Conservation (phyloP, 176 grass and related monocot species). For the Avena sativa region DNA sequence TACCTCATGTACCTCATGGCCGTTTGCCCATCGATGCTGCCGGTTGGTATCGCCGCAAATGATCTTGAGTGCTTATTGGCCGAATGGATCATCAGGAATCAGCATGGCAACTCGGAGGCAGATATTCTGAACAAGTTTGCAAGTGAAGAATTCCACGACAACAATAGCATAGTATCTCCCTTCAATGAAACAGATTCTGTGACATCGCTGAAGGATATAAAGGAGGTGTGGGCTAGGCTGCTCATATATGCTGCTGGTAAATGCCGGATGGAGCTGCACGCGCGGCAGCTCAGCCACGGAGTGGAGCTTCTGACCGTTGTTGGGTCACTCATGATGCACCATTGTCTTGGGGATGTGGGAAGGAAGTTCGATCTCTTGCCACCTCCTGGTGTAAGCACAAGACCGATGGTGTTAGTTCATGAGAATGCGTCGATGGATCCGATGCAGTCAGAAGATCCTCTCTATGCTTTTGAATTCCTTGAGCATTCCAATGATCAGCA, state of each 20-base stretch:
- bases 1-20: not conserved
- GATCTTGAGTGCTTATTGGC: not conserved
- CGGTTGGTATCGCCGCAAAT: not conserved
- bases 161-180: too few relatives aligned
- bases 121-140: not conserved
- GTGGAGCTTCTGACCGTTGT: not conserved
- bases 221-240: not conserved
- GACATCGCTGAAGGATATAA: not conserved
- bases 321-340: not conserved
- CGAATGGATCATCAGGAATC: not conserved
- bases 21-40: not conserved
- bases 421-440: too few relatives aligned
- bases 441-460: not conserved
- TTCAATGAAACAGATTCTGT: too few relatives aligned
- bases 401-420: too few relatives aligned
- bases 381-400: too few relatives aligned
- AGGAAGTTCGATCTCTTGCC: not conserved
- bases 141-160: too few relatives aligned
- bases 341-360: not conserved
- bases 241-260: slow-evolving; percentile 9
- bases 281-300: not conserved
- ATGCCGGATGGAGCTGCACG: not conserved
- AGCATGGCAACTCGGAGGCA: not conserved
- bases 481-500: not conserved
- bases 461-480: not conserved